Evolutionary conservation across 2,329 filamentous ascomycete genomes (phyloP).

Genomic region (Penicillium aurantiogriseum): DNA sequence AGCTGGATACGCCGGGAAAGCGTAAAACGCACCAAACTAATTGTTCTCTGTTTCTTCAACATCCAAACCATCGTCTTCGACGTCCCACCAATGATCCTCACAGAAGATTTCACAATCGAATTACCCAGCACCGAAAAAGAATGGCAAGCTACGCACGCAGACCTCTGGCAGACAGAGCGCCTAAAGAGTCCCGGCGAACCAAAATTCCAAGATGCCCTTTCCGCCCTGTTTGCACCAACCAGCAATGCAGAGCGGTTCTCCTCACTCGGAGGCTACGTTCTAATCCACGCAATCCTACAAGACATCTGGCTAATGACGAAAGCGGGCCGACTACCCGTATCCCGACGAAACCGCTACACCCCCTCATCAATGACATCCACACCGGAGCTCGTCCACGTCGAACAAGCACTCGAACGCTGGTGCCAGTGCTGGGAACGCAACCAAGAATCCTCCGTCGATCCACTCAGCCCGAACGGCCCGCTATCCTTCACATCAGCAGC

Average conservation of each 20-base stretch:
- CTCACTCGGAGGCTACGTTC: slow-evolving; percentile 33
- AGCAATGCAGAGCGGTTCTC: slow-evolving; percentile 29
- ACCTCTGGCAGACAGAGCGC: slow-evolving; percentile 28
- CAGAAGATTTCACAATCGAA: slow-evolving; percentile 33
- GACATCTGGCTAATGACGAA: slow-evolving; percentile 38
- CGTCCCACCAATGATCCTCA: slow-evolving; percentile 31
- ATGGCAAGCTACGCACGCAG: slow-evolving; percentile 29
- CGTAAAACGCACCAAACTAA: slow-evolving; percentile 34
- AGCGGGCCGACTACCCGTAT: slow-evolving; percentile 27
- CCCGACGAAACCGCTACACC: slow-evolving; percentile 17
- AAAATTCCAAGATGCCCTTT: slow-evolving; percentile 30
- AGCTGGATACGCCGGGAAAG: slow-evolving; percentile 34
- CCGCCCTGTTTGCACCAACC: slow-evolving; percentile 25
- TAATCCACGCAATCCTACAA: slow-evolving; percentile 36
- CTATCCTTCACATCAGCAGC: slow-evolving; percentile 37
- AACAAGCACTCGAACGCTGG: slow-evolving; percentile 36
- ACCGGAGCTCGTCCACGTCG: slow-evolving; percentile 26
- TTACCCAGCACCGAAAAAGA: slow-evolving; percentile 34
- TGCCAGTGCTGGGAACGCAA: slow-evolving; percentile 39
- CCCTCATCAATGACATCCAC: slow-evolving; percentile 23
- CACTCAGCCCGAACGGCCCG: slow-evolving; percentile 35
- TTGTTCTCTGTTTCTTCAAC: slow-evolving; percentile 38
- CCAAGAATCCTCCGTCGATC: slow-evolving; percentile 36
- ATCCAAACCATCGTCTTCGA: slow-evolving; percentile 39
- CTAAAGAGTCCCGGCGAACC: slow-evolving; percentile 25